Base-by-base conservation (phyloP, 2,329 filamentous ascomycete species). In the Bipolaris zeicola region DNA sequence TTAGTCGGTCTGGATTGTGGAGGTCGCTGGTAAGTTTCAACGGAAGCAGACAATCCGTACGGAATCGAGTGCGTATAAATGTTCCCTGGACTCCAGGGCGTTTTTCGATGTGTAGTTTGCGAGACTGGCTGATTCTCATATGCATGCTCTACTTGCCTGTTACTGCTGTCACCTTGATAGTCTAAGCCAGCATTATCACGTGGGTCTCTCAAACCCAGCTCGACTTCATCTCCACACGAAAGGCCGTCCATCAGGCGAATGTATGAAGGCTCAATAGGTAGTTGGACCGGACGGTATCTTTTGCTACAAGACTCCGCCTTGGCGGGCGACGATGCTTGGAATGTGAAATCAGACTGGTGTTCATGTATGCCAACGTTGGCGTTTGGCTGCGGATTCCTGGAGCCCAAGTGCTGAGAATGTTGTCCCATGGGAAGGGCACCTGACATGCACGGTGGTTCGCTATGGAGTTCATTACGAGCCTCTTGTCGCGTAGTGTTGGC, bases 221-320 rank as follows among this genome's bases (percentile, higher is more conserved):
- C 62, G 6, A 73, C 50, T 6, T 55, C 62, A 10, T 48, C 58
- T 18, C 70, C 65, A 14, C 42, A 50, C 11, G 65, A 67, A 6
- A 75, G 53, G 0, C 61, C 64, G 52, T 75, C 72, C 64, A 75
- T 68, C 1, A 75, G 61, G 20, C 58, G 65, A 11, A 73, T 66
- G 37, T 75, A 75, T 1, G 72, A 75, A 3, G 60, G 66, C 26
- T 64, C 68, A 11, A 43, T 58, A 14, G 68, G 66, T 10, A 70
- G 41, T 20, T 57, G 57, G 7, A 54, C 52, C 11, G 56, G 33
- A 14, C 46, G 51, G 8, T 56, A 39, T 2, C 20, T 20, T 18
- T 36, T 51, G 7, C n/a, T 31, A 5, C 26, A 43, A 11, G 41
- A 34, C 5, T 37, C 16, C 11, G 56, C 24, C 39, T 65, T 67